Evolutionary conservation across 495 filamentous ascomycete genomes (phyloP), one percentile per base, ranked within the genome.

Genomic region (Lasiosphaeria hispida): DNA sequence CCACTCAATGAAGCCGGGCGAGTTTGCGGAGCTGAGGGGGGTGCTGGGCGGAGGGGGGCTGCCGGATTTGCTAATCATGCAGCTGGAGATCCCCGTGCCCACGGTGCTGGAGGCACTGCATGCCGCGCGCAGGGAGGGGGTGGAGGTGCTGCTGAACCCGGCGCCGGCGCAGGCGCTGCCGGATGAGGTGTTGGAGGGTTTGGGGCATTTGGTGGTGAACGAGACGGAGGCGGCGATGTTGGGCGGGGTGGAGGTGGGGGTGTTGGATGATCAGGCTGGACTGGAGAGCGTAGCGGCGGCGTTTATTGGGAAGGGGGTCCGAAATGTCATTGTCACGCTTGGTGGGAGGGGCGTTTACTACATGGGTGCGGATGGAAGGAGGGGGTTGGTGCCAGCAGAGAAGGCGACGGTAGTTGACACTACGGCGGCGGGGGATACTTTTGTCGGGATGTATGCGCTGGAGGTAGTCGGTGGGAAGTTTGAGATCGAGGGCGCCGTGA

Each of bases 361-460:
- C 51, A 80, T 76, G 72, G 76, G 65, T 36, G 30, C 14, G 44
- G 50, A 65, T 59, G 10, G 60, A 45, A 39, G 68, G 71, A 34
- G 73, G 11, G 78, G 78, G 9, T 70, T 80, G 47, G 63, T 88
- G 4, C 48, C 68, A 1, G 86, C 84, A 9, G 80, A 77, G 62
- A 84, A 79, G 67, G 83, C 82, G 0, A 83, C 79, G 53, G 93
- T 96, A 17, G 80, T 96, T 6, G 94, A 98, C 74, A 97, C 93
- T 6, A 98, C 94, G 4, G 93, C 87, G 0, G 94, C 93, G 13
- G 94, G 94, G 0, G 94, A 98, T 71, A 96, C 93, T 4, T 98
- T 96, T 72, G 90, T 95, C 2, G 94, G 94, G 2, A 84, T 79
- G 39, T 96, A 96, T 74, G 89, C 92, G 4, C 83, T 92, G 15